phyloP scores from a whole-genome alignment of 2,329 filamentous ascomycete species.

The Trichoderma guizhouense region DNA sequence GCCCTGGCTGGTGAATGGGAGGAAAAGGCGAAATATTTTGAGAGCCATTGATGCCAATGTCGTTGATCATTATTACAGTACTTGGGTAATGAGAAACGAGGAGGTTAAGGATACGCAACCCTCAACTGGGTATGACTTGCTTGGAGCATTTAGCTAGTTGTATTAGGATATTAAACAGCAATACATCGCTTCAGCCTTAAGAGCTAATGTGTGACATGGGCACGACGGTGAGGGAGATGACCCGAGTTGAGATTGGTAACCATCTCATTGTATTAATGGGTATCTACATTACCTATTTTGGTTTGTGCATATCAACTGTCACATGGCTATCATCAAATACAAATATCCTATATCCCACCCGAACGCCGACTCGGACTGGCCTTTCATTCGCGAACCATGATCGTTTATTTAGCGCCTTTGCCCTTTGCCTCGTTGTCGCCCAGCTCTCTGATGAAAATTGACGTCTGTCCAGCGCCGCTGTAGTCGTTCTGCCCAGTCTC shows the following conservation, averaged over 20 bases:
- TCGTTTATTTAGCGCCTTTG: conserved; percentile 65
- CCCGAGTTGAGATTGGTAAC: conserved; percentile 10
- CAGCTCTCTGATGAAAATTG: conserved; percentile 78
- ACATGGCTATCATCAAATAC: conserved; percentile 25
- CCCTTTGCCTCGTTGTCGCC: conserved; percentile 84
- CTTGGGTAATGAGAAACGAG: not conserved
- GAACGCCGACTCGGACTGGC: conserved; percentile 32
- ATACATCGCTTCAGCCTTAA: not conserved
- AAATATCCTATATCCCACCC: conserved; percentile 28
- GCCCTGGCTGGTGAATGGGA: not conserved
- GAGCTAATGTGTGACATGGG: not conserved
- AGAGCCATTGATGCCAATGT: not conserved
- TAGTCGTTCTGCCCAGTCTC: conserved; percentile 84
- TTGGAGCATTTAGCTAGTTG: not conserved
- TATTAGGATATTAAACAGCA: not conserved
- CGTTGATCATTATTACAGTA: not conserved
- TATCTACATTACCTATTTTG: conserved; percentile 31
- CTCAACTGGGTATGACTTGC: not conserved
- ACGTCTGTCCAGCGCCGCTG: conserved; percentile 66
- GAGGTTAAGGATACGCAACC: not conserved
- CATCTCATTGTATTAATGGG: conserved; percentile 27
- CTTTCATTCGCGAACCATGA: conserved; percentile 12
- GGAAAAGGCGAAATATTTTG: not conserved
- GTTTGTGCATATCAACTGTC: conserved; percentile 11
- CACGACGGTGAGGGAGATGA: not conserved